Conservation (phyloP, 2,329 filamentous ascomycete genomes). For the Epichloe sibirici region DNA sequence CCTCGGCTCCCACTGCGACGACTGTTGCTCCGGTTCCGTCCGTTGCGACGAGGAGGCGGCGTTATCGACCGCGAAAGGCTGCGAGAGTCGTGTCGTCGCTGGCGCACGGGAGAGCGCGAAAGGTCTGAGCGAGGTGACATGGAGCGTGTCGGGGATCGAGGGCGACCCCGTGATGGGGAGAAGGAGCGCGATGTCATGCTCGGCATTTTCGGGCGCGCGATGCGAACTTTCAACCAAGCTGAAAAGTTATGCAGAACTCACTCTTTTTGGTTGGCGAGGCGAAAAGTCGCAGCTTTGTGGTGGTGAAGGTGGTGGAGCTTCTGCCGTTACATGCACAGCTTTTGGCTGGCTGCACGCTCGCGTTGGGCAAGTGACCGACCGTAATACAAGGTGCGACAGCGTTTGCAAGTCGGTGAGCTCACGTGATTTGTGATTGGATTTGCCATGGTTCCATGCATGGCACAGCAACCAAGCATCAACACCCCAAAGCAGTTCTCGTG, state of each 20-base stretch:
- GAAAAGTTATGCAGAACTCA: background rate
- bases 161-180: constrained; percentile 21
- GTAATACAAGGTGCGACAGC: background rate
- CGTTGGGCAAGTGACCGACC: background rate
- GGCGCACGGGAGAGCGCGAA: constrained; percentile 21
- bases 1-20: constrained; percentile 22
- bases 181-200: constrained; percentile 17
- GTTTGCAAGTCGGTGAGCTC: background rate
- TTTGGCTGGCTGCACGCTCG: background rate
- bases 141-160: constrained; percentile 24
- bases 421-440: background rate
- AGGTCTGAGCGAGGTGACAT: constrained; percentile 20
- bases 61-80: constrained; percentile 21
- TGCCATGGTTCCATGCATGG: background rate
- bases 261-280: background rate
- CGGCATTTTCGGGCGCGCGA: background rate
- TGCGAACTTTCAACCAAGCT: background rate
- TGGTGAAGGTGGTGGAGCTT: background rate
- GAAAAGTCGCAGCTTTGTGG: background rate
- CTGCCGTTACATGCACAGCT: background rate
- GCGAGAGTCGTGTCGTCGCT: constrained; percentile 22
- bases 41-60: constrained; percentile 21
- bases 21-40: constrained; percentile 17
- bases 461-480: background rate
- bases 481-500: background rate